Evolutionary conservation across 495 filamentous ascomycete species (phyloP).

Genomic region (Pyrenula aspistea): DNA sequence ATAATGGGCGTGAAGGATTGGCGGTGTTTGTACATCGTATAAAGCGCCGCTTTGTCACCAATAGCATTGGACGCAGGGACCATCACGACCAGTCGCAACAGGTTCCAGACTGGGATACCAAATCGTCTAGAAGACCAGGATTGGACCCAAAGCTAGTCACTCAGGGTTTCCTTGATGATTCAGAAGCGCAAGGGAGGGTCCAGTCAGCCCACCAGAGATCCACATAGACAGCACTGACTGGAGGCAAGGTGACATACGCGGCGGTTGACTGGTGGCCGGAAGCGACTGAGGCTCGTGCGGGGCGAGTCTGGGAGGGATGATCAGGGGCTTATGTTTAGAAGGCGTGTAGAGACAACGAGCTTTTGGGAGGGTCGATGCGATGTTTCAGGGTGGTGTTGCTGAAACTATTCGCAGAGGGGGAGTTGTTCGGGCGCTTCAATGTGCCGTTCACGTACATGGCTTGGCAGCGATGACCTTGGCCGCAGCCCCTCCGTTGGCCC

Average conservation of each 20-base stretch:
- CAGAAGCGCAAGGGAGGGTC: not conserved
- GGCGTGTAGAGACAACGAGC: too few species aligned
- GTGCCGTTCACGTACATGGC: not conserved
- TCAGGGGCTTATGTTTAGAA: not conserved
- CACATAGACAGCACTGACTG: not conserved
- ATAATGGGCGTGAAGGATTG: not conserved
- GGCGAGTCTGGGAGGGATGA: not conserved
- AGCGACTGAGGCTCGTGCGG: not conserved
- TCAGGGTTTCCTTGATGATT: not conserved
- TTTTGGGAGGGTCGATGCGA: not conserved
- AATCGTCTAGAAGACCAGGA: not conserved
- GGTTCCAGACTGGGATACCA: not conserved
- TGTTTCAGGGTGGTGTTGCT: not conserved
- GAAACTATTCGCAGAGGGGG: not conserved
- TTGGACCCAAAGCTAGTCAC: not conserved
- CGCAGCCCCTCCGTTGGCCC: not conserved
- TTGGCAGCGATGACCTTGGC: not conserved
- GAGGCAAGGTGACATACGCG: too few species aligned
- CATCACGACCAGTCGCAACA: not conserved
- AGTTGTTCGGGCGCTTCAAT: not conserved
- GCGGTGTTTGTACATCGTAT: not conserved
- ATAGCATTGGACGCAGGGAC: not conserved
- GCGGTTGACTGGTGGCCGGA: not conserved
- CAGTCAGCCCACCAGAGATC: not conserved
- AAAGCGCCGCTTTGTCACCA: not conserved